phyloP scores from a whole-genome alignment of 2,329 filamentous ascomycete species.

The Aureobasidium vineae region DNA sequence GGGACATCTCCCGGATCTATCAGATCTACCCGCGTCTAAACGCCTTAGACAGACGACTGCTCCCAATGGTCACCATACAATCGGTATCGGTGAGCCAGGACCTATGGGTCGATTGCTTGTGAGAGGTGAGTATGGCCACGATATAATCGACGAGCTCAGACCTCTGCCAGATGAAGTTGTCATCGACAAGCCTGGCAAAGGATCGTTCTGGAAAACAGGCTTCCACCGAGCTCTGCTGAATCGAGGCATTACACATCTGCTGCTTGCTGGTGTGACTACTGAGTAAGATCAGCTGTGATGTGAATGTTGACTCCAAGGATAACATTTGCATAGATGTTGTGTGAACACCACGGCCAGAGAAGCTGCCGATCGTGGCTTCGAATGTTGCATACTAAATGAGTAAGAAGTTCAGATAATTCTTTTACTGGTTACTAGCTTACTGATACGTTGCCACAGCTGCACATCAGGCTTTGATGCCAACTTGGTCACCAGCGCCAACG shows the following conservation, averaged over 20 bases:
- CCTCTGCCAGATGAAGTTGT: constrained; percentile 54
- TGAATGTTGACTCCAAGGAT: not conserved
- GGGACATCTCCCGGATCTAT: constrained; percentile 52
- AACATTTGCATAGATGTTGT: constrained; percentile 43
- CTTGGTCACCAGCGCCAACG: constrained; percentile 50
- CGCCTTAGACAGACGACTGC: constrained; percentile 50
- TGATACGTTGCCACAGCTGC: constrained; percentile 33
- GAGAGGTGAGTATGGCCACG: constrained; percentile 56
- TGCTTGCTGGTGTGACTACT: constrained; percentile 59
- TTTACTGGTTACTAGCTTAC: not conserved
- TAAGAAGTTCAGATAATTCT: not conserved
- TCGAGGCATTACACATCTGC: constrained; percentile 57
- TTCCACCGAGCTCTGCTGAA: constrained; percentile 55
- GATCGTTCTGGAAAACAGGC: constrained; percentile 58
- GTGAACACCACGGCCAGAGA: constrained; percentile 58
- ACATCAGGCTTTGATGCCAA: constrained; percentile 51
- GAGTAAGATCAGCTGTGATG: constrained; percentile 37
- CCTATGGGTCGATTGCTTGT: constrained; percentile 55
- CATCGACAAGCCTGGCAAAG: constrained; percentile 60
- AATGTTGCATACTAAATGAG: constrained; percentile 55
- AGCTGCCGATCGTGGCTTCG: constrained; percentile 60
- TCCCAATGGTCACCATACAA: constrained; percentile 46
- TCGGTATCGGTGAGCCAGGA: constrained; percentile 54
- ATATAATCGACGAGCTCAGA: constrained; percentile 55
- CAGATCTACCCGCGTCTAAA: constrained; percentile 55